Evolutionary conservation across 2,329 filamentous ascomycete species (phyloP), one percentile per base, ranked within the genome.

Genomic region (Didymella keratinophila): DNA sequence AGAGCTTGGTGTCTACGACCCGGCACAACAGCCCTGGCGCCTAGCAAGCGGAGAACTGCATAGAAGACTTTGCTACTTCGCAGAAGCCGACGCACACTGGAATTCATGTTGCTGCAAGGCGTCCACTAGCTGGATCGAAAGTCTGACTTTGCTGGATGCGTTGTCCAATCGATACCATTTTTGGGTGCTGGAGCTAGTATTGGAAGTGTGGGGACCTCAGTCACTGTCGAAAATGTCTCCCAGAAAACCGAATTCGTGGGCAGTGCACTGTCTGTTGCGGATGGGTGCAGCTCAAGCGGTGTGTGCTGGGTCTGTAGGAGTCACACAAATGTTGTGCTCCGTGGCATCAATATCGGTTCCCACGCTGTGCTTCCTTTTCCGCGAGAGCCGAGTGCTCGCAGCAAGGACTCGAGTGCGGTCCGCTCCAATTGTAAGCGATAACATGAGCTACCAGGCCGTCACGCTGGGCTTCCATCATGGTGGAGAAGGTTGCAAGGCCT

Each of bases 281-380:
- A 21, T 62, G 56, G 43, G 58, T 65, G 62, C 66, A 68, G 63
- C 56, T 64, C 61, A 52, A 72, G 72, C 69, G 71, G 72, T 73
- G 70, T 68, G 68, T 58, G 32, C 50, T 53, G 61, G 66, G 63
- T 60, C 62, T 57, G 65, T 61, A 51, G 56, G 53, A 47, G 70
- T 72, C 63, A 44, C 64, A 70, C 69, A 60, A 60, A 68, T 62
- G 71, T 60, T 56, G 71, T 73, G 66, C 63, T 55, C 36, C 53
- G 71, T 69, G 64, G 62, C 64, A 69, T 71, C 71, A 73, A 74
- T 70, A 71, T 62, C 62, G 58, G 60, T 62, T 52, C 28, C 39
- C 58, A 69, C 68, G 68, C 59, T 60, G 67, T 67, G 64, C 65
- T 55, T 52, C 49, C 45, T 54, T 34, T 34, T 50, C 39, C 56